Evolutionary conservation across 352 stramenopile species (phyloP), one percentile per base, ranked within the genome.

Genomic region (Elongisporangium undulatum): DNA sequence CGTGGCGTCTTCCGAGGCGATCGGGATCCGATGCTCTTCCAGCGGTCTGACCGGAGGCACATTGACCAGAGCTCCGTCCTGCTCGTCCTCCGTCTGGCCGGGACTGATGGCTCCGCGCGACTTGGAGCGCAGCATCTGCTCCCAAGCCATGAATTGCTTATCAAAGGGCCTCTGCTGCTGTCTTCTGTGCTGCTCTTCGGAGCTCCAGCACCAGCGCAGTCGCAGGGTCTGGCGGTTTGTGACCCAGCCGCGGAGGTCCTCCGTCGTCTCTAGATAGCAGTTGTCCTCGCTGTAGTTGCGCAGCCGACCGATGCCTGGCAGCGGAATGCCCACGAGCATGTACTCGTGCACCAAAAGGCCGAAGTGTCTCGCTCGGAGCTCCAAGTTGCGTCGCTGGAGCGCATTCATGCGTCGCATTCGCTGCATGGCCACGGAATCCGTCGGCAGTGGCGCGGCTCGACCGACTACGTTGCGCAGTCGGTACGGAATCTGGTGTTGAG

Each of bases 311-410:
- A 88, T 41, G 0, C 81, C 81, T 8, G 81, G 81, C 3, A 91
- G 60, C 2, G 81, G 79, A 23, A 89, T 71, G 0, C 81, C 81
- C 6, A 89, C 69, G 19, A 63, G 60, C 73, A 87, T 82, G 57
- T 91, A 91, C 52, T 88, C 81, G 24, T 72, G 56, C 24, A 82
- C 23, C 0, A 91, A 55, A 8, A 91, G 55, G 1, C 81, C 79
- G 51, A 89, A 89, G 49, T 79, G 69, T 6, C 77, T 51, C 3
- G 77, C 81, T 19, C 79, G 75, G 38, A 82, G 76, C 34, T 55
- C 50, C 7, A 91, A 58, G 53, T 82, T 74, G 1, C 77, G 75
- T 13, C 77, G 67, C 26, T 79, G 72, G 6, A 85, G 23, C 1
- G 61, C 62, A 56, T 84, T 75, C 66, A 91, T 78, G 23, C 70